Conservation (phyloP, 116 monocot genomes). For the Phalaenopsis hybrid region DNA sequence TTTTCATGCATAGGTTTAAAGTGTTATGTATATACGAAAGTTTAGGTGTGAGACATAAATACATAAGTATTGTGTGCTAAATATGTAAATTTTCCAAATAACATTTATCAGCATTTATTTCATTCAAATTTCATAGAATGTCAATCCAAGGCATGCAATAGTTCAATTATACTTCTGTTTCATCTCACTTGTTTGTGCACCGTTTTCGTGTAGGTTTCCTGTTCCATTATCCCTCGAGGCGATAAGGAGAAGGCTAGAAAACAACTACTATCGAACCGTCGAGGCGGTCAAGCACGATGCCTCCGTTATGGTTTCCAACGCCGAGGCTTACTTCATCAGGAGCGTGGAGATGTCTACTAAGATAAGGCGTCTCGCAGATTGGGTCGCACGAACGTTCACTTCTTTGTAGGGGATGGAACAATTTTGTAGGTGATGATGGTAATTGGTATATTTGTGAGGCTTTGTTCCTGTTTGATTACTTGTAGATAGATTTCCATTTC, state of each 20-base stretch:
- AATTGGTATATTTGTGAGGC: background rate
- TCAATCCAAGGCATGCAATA: background rate
- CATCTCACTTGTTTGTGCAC: background rate
- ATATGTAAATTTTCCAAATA: too few species aligned
- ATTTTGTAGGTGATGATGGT: constrained; percentile 37
- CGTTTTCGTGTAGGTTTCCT: constrained; percentile 53
- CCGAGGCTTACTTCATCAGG: constrained; percentile 61
- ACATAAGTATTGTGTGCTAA: too few species aligned
- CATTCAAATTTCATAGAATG: background rate
- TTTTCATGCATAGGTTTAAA: too few species aligned
- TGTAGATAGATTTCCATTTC: constrained; percentile 28
- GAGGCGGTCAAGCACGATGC: constrained; percentile 72
- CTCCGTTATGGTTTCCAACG: constrained; percentile 72
- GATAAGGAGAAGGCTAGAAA: constrained; percentile 70
- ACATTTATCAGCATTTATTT: too few species aligned
- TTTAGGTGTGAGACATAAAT: too few species aligned
- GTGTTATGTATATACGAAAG: too few species aligned
- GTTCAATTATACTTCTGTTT: background rate
- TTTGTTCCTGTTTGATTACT: constrained; percentile 3
- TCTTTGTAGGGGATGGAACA: constrained; percentile 21
- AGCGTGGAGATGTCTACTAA: constrained; percentile 49
- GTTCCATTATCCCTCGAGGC: constrained; percentile 80
- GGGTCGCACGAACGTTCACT: constrained; percentile 25
- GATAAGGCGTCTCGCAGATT: constrained; percentile 46
- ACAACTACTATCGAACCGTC: constrained; percentile 77